Base-by-base conservation (phyloP, 2,329 filamentous ascomycete genomes). In the Epichloe scottii region DNA sequence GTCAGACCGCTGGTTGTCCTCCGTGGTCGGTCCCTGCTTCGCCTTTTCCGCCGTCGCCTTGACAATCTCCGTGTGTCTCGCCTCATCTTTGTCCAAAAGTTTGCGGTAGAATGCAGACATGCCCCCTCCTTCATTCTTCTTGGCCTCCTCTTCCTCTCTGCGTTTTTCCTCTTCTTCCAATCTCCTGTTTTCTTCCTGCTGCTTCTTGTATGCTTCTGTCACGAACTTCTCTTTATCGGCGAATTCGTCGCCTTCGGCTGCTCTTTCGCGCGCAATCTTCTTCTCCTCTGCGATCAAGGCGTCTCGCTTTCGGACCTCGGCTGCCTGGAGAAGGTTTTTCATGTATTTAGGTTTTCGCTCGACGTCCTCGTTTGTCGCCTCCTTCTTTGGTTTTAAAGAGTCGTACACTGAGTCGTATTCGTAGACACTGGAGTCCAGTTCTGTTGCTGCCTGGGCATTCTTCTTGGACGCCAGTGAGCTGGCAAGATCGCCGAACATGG, bases 401-500 rank as follows among this genome's bases (percentile, higher is more conserved):
- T 91, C 87, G 68, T 89, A 90, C 21, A 88, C 85, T 2, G 77
- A 78, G 64, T 94, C 88, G 69, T 93, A 94, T 68, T 93, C 87
- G 71, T 90, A 93, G 58, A 93, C 82, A 46, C 80, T 83, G 1
- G 85, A 72, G 60, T 93, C 87, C 8, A 85, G 63, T 53, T 79
- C 75, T 54, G 81, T 73, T 2, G 85, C 86, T 15, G 79, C 78
- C 55, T 82, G 73, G 38, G 79, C 77, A 58, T 85, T 75, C 58
- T 78, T 81, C 49, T 79, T 77, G 26, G 84, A 79, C 33, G 79
- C 72, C 34, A 84, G 71, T 1, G 78, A 70, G 59, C 79, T 79
- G 3, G 85, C 86, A 1, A 88, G 74, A 60, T 89, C 84, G 37
- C 77, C 77, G 58, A 80, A 83, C 62, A 75, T 70, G 47, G 68